A percentile compares a stretch with the other conserved stretches of the same genome.
Evolutionary conservation across 768 basidiomycete species (phyloP).

Genomic region (Hericium erinaceus): DNA sequence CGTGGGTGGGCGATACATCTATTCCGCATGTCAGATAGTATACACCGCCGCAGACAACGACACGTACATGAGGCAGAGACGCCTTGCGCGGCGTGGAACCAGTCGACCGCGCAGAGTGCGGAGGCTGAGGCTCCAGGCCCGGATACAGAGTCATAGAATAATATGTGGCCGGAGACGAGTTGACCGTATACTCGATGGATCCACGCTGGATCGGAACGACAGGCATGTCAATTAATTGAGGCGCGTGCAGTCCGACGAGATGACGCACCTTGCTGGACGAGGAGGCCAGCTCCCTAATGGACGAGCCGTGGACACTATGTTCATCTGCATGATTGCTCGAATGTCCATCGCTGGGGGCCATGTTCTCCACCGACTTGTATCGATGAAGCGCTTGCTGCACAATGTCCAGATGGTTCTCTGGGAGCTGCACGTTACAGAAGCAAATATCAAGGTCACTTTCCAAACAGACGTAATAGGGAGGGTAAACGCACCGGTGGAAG

Average conservation of each 20-base stretch:
- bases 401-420: not conserved
- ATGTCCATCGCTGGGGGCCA: too few species aligned
- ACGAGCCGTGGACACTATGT: not conserved
- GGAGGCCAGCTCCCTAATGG: not conserved
- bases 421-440: not conserved
- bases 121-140: not conserved
- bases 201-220: not conserved
- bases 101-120: not conserved
- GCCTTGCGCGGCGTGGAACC: not conserved
- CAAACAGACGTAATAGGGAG: too few species aligned
- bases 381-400: not conserved
- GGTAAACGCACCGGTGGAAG: constrained; percentile 22
- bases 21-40: not conserved
- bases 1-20: constrained; percentile 26
- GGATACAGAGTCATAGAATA: not conserved
- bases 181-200: not conserved
- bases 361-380: not conserved
- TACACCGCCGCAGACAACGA: not conserved
- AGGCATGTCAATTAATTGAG: not conserved
- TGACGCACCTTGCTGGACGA: not conserved
- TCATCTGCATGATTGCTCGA: not conserved
- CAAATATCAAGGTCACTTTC: too few species aligned
- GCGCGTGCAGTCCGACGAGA: not conserved
- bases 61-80: constrained; percentile 5
- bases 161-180: not conserved